Base-by-base conservation (phyloP, 208 protist genomes). In the Phytomonas sp. region DNA sequence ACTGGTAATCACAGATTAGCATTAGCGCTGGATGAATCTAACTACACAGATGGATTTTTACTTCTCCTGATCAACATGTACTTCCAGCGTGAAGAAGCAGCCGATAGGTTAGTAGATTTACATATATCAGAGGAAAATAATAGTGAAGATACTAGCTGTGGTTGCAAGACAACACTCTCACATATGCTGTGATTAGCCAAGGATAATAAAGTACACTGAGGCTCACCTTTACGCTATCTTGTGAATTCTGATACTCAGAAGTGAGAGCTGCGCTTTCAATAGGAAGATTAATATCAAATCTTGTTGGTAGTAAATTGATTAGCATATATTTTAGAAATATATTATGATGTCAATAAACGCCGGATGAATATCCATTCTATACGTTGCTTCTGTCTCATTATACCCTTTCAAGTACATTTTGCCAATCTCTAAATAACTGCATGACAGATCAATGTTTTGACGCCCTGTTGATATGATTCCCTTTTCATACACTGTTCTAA, bases 31-130 rank as follows among this genome's bases (percentile, higher is more conserved):
- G 78, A 78, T 26, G 75, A 79, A 23, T 51, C 66, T 23, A 76
- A 66, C 30, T 33, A 80, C 51, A 95, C 89, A n/a, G 89, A 95
- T 72, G 78, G 84, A 23, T 95, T 95, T 72, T 74, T 95, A 61
- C 70, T 95, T 56, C 74, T 84, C 37, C 72, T 95, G 53, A 85
- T 95, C 74, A 68, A 93, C 65, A 95, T 95, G 89, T 95, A 92
- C 77, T 67, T 59, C 26, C 79, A 81, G 28, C 83, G 88, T 4
- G 83, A 87, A 34, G 80, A 77, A 28, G 74, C 64, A 26, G 20
- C 5, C 40, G 65, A 1, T 62, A 61, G 26, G 72, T 26, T 56
- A 26, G 20, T 56, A 8, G 20, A 1, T 6, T 20, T 23, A 26
- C 46, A 56, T 56, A 6, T 26, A 20, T 26, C 23, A 1, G 2